phyloP scores from a whole-genome alignment of 805 yeast species.

The Groenewaldozyma salmanticensis region DNA sequence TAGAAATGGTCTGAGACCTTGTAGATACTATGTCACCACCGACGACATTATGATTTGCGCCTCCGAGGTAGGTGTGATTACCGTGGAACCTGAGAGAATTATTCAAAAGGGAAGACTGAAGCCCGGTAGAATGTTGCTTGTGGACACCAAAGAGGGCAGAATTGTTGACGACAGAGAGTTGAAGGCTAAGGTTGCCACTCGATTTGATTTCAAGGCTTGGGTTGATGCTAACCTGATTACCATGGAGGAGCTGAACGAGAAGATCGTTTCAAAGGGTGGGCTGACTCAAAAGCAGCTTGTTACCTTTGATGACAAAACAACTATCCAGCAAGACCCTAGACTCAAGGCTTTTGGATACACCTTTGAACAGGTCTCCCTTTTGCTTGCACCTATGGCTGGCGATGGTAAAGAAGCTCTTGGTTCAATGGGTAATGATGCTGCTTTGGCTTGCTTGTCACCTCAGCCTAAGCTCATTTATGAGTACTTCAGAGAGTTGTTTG shows the following conservation, averaged over 20 bases:
- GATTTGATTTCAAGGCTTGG: slow-evolving; percentile 93
- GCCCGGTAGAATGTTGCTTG: slow-evolving; percentile 93
- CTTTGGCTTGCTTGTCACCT: slow-evolving; percentile 87
- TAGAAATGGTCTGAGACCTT: slow-evolving; percentile 95
- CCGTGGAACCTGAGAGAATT: slow-evolving; percentile 71
- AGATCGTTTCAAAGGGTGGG: slow-evolving; percentile 39
- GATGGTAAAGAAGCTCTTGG: slow-evolving; percentile 93
- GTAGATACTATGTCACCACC: slow-evolving; percentile 91
- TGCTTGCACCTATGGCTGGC: slow-evolving; percentile 87
- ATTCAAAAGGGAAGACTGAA: slow-evolving; percentile 87
- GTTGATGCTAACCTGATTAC: slow-evolving; percentile 75
- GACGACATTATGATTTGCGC: slow-evolving; percentile 97
- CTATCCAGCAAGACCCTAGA: slow-evolving; percentile 74
- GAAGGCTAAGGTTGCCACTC: slow-evolving; percentile 66
- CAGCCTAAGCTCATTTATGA: slow-evolving; percentile 88
- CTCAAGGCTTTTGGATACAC: slow-evolving; percentile 85
- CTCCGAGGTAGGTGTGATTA: slow-evolving; percentile 95
- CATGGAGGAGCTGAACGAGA: slow-evolving; percentile 61
- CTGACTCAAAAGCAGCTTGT: slow-evolving; percentile 17
- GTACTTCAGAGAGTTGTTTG: slow-evolving; percentile 91
- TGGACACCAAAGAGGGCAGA: slow-evolving; percentile 86
- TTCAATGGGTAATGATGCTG: slow-evolving; percentile 97
- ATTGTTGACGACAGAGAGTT: slow-evolving; percentile 89
- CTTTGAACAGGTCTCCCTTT: slow-evolving; percentile 77
- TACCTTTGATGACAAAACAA: slow-evolving; percentile 19